Base-by-base conservation (phyloP, 2,329 filamentous ascomycete genomes). In the Alternaria ventricosa region DNA sequence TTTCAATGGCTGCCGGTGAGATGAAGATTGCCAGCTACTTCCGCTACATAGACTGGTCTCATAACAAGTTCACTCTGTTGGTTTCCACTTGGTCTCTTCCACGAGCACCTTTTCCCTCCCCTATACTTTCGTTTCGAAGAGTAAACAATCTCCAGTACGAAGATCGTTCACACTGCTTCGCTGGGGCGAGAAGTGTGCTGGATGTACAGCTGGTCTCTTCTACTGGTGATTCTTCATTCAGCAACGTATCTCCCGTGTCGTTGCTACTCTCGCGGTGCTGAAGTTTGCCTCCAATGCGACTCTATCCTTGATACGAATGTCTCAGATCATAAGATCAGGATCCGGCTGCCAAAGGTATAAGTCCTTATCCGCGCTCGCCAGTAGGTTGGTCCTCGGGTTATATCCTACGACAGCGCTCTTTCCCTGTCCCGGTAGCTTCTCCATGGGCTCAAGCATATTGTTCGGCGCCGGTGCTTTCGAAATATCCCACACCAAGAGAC, bases 351-450 rank as follows among this genome's bases (percentile, higher is more conserved):
- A 86, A 15, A 86, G 71, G 58, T 81, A 74, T n/a, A 85, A 69
- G 57, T 97, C 94, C 75, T 91, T 91, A 72, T 98, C 94, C 4
- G 93, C 96, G 47, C 91, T 96, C 9, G 93, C 94, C 70, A 98
- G 87, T 83, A 97, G 90, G 80, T 98, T 97, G 80, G 91, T 96
- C 54, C 94, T 87, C 25, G 94, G 96, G 77, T 97, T 98, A 78
- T 94, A 96, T 22, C 92, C 92, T 45, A 97, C 85, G 12, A 97
- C 87, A 1, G 91, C 91, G 5, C 88, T 88, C 81, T 89, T 77
- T 84, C 89, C 75, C 66, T 80, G 69, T 70, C 90, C 89, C 44
- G 90, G 88, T 50, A 92, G 82, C 50, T 87, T 88, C 79, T 86
- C 86, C 49, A 83, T 86, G 55, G 92, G 91, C 44, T 87, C 86